phyloP scores from a whole-genome alignment of 208 protist genomes.

The Plasmodiophora brassicae region DNA sequence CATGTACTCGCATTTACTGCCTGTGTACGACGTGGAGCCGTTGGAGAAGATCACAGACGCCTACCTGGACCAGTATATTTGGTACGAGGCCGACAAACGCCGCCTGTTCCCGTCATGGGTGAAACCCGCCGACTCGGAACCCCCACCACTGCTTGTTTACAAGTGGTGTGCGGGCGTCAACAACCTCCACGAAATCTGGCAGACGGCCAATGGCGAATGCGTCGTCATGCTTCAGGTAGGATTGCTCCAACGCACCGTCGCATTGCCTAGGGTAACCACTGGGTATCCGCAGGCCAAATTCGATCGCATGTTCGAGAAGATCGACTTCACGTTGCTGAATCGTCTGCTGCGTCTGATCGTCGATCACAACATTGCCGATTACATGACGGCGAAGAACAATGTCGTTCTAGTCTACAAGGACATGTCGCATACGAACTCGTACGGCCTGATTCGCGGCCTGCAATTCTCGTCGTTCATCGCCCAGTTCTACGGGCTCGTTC shows the following conservation, averaged over 20 bases:
- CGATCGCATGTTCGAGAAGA: slow-evolving; percentile 94
- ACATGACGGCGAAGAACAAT: slow-evolving; percentile 99
- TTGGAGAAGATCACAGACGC: slow-evolving; percentile 99
- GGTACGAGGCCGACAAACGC: slow-evolving; percentile 95
- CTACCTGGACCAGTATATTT: slow-evolving; percentile 99
- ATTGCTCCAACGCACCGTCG: too few relatives aligned
- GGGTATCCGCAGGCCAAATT: slow-evolving; percentile 95
- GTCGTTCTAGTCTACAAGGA: slow-evolving; percentile 99
- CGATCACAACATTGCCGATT: slow-evolving; percentile 99
- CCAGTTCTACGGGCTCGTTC: slow-evolving; percentile 98
- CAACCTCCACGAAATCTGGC: slow-evolving; percentile 95
- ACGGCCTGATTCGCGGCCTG: slow-evolving; percentile 97
- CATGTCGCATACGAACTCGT: slow-evolving; percentile 98
- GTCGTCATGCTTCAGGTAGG: slow-evolving; percentile 94
- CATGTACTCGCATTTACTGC: slow-evolving; percentile 96
- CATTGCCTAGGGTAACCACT: too few relatives aligned
- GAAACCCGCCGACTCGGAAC: slow-evolving; percentile 98
- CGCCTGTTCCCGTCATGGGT: slow-evolving; percentile 99
- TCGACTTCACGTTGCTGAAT: slow-evolving; percentile 99
- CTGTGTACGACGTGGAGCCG: slow-evolving; percentile 98
- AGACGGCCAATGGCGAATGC: slow-evolving; percentile 88
- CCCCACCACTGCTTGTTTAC: slow-evolving; percentile 96
- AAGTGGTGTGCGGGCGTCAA: slow-evolving; percentile 99
- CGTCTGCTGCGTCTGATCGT: slow-evolving; percentile 97
- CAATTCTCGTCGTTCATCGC: slow-evolving; percentile 99